These are phyloP conservation scores for Penicillium capsulatum DNA, from an alignment of 2,329 filamentous ascomycete genomes.

Conservation along the genomic window DNA sequence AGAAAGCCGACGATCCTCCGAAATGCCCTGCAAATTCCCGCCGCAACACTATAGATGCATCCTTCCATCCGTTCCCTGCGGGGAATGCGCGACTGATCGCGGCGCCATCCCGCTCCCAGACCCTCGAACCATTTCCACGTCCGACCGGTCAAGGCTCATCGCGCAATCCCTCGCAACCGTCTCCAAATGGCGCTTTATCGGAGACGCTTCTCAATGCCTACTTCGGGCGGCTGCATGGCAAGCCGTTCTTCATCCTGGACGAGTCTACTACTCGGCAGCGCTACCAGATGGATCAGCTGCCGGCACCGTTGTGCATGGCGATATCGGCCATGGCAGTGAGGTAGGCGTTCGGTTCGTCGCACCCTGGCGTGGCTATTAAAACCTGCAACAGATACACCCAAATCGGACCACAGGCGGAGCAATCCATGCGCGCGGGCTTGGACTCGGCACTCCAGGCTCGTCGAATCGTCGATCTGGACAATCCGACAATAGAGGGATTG, in stretches of 20 bases:
- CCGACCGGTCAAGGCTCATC: slow-evolving; percentile 14
- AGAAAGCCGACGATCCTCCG: slow-evolving; percentile 16
- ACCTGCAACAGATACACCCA: slow-evolving; percentile 60
- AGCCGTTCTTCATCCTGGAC: slow-evolving; percentile 76
- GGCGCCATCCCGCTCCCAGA: slow-evolving; percentile 15
- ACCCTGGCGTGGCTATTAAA: neutral
- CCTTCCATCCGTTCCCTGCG: slow-evolving; percentile 15
- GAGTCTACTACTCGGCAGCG: slow-evolving; percentile 70
- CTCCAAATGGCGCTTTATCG: slow-evolving; percentile 44
- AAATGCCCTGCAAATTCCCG: slow-evolving; percentile 11
- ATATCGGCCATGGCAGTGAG: slow-evolving; percentile 58
- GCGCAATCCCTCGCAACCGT: slow-evolving; percentile 11
- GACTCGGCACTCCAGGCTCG: slow-evolving; percentile 69
- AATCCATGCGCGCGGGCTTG: slow-evolving; percentile 64
- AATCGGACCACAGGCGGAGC: slow-evolving; percentile 63
- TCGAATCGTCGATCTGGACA: slow-evolving; percentile 68
- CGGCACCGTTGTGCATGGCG: slow-evolving; percentile 49
- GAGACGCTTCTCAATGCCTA: slow-evolving; percentile 71
- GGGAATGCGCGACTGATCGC: slow-evolving; percentile 12
- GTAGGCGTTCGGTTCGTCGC: slow-evolving; percentile 39
- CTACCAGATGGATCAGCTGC: slow-evolving; percentile 63
- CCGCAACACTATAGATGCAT: slow-evolving; percentile 21
- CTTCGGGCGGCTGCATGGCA: slow-evolving; percentile 73
- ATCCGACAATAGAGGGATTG: slow-evolving; percentile 72
- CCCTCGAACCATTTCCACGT: slow-evolving; percentile 14